Percentiles rank a stretch among this genome's conserved stretches.
Evolutionary conservation across 371 early-diverging fungal genomes (phyloP).

Genomic region (Lichtheimia ornata): DNA sequence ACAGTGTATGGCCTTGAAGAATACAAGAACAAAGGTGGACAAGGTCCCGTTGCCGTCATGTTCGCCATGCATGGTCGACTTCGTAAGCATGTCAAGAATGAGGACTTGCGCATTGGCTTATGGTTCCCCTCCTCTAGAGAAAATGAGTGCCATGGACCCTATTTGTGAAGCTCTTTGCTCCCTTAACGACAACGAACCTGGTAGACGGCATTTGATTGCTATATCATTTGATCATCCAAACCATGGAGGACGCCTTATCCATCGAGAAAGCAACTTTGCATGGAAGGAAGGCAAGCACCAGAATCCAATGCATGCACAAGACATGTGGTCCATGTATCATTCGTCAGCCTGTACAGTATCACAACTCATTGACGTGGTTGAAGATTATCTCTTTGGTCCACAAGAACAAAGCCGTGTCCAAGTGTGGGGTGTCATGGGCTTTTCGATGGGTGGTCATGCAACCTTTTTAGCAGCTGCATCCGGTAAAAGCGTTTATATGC

Average conservation of each 20-base stretch:
- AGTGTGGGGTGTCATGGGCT: constrained; percentile 54
- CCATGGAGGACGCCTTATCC: constrained; percentile 51
- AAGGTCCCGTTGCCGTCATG: constrained; percentile 33
- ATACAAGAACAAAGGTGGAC: constrained; percentile 18
- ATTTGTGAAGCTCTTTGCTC: constrained; percentile 26
- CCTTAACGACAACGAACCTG: constrained; percentile 16
- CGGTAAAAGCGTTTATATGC: too few relatives aligned
- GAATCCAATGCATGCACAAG: constrained; percentile 51
- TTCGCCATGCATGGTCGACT: constrained; percentile 50
- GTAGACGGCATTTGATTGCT: constrained; percentile 31
- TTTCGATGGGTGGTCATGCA: constrained; percentile 62
- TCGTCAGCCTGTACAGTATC: constrained; percentile 45
- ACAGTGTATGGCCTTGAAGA: constrained; percentile 45
- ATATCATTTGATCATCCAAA: constrained; percentile 60
- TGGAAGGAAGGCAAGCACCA: constrained; percentile 36
- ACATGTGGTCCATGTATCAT: constrained; percentile 55
- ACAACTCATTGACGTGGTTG: constrained; percentile 54
- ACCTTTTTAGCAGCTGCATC: constrained; percentile 48
- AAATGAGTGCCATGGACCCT: constrained; percentile 30
- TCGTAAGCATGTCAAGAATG: constrained; percentile 22
- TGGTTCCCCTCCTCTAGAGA: constrained; percentile 15
- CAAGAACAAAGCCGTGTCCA: constrained; percentile 22
- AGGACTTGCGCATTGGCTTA: not conserved
- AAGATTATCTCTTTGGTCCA: constrained; percentile 41
- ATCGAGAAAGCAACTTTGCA: constrained; percentile 32